Evolutionary conservation across 495 filamentous ascomycete species (phyloP).

Genomic region (Xylaria grammica): DNA sequence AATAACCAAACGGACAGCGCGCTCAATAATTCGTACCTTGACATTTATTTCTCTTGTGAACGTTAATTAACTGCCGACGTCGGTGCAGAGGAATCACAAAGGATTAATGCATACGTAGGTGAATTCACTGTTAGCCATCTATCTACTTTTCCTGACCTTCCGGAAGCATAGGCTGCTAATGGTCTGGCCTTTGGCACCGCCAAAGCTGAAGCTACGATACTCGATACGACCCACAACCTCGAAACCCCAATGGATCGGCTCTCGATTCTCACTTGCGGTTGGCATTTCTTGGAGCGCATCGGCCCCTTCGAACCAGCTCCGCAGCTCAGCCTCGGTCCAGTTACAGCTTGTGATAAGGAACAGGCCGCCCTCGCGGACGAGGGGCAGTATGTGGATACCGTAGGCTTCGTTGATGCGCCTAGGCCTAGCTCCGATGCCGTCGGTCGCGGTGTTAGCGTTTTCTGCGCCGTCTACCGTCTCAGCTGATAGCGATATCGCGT

Average conservation of each 20-base stretch:
- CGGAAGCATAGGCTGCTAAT: conserved; percentile 83
- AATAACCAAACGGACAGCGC: too few relatives aligned
- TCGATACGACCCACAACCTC: conserved; percentile 66
- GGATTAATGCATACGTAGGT: not conserved
- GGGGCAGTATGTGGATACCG: conserved; percentile 61
- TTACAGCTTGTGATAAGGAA: conserved; percentile 94
- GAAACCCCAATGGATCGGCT: conserved; percentile 28
- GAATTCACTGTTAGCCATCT: not conserved
- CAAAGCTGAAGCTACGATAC: conserved; percentile 87
- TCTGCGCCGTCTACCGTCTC: conserved; percentile 53
- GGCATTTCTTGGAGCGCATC: conserved; percentile 12
- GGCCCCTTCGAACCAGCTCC: conserved; percentile 67
- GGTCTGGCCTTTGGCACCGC: conserved; percentile 81
- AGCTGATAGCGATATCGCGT: conserved; percentile 79
- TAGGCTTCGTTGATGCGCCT: conserved; percentile 75
- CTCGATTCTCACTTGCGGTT: not conserved
- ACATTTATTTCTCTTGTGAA: too few relatives aligned
- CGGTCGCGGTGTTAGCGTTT: conserved; percentile 74
- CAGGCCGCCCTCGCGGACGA: conserved; percentile 72
- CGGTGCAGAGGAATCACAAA: not conserved
- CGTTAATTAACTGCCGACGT: too few relatives aligned
- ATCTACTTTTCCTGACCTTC: conserved; percentile 41
- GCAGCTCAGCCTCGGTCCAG: conserved; percentile 92
- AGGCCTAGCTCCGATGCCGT: conserved; percentile 54
- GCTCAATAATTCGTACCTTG: too few relatives aligned